Percentiles rank a stretch among this genome's conserved stretches.
Evolutionary conservation across 768 basidiomycete species (phyloP).

Genomic region (Fistulinella prunicolor): DNA sequence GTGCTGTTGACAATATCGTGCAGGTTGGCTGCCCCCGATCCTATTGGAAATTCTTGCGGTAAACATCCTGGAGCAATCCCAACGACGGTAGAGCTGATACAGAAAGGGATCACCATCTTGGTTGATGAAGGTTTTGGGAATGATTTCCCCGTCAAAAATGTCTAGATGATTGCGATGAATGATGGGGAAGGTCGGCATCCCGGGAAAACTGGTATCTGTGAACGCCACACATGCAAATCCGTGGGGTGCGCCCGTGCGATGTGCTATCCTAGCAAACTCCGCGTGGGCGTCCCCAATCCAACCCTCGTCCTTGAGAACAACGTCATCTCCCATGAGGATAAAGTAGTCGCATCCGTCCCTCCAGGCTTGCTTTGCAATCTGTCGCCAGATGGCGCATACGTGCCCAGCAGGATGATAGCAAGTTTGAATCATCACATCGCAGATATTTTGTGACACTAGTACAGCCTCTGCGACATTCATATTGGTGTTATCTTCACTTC

Average conservation of each 20-base stretch:
- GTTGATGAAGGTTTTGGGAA: constrained; percentile 53
- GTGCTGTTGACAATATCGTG: constrained; percentile 48
- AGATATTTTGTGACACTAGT: constrained; percentile 38
- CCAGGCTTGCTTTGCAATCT: constrained; percentile 48
- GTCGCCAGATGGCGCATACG: constrained; percentile 53
- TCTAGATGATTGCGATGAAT: constrained; percentile 54
- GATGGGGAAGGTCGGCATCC: constrained; percentile 62
- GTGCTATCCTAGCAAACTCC: constrained; percentile 38
- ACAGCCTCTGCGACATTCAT: constrained; percentile 36
- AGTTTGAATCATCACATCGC: constrained; percentile 34
- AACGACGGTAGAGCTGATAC: constrained; percentile 59
- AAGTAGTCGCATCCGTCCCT: constrained; percentile 48
- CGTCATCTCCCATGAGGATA: constrained; percentile 55
- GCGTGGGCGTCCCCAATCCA: constrained; percentile 47
- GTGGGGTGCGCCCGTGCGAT: constrained; percentile 29
- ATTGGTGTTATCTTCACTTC: constrained; percentile 5
- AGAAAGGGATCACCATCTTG: constrained; percentile 60
- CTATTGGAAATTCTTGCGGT: constrained; percentile 39
- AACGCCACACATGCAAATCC: constrained; percentile 61
- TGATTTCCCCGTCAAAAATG: constrained; percentile 47
- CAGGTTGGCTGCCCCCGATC: constrained; percentile 44
- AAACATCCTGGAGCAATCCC: constrained; percentile 49
- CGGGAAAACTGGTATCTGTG: constrained; percentile 52
- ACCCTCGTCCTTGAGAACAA: constrained; percentile 45
- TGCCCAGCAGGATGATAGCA: constrained; percentile 43